Base-by-base conservation (phyloP, 352 stramenopile genomes). In the Globisporangium viniferum region DNA sequence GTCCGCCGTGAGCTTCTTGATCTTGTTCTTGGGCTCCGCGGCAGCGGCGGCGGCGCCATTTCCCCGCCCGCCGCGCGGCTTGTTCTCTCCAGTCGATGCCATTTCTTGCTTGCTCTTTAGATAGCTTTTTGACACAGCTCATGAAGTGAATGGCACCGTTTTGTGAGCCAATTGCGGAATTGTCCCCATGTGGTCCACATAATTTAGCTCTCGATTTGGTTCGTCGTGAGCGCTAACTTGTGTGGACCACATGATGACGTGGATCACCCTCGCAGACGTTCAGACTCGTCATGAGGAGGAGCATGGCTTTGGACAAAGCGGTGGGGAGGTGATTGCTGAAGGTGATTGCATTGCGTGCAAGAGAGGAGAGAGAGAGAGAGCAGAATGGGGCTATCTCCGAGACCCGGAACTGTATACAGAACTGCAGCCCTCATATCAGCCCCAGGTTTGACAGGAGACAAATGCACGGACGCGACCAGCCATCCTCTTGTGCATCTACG, bases 1-100 rank as follows among this genome's bases (percentile, higher is more conserved):
- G 64, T 93, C 84, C 56, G 78, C 76, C 51, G 88, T 96, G 54
- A 96, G 77, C 82, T 96, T 96, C 76, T 96, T 96, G 73, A 96
- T 96, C 70, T 85, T 83, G 72, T 68, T 75, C 75, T 92, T 93
- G 41, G 29, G 49, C 22, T 75, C 62, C 51, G 66, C 64, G 18
- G 14, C 41, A 48, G 41, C 44, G 6, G 44, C 18, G 18, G 24
- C 44, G 6, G 49, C 49, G 35, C 35, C 39, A 29, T 8, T 51
- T 14, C 14, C 44, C n/a, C 18, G 51, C 6, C 33, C 5, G 48
- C 8, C 27, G 31, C 18, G 12, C 27, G 31, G 12, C 27, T 20
- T 44, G 31, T 46, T 22, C 10, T 61, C 56, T n/a, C 31, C 56
- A 35, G 35, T 41, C 56, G 56, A 31, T 61, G 56, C 20, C 56